Conservation (phyloP, 2,329 filamentous ascomycete species). For the Pseudocercospora pini-densiflorae region DNA sequence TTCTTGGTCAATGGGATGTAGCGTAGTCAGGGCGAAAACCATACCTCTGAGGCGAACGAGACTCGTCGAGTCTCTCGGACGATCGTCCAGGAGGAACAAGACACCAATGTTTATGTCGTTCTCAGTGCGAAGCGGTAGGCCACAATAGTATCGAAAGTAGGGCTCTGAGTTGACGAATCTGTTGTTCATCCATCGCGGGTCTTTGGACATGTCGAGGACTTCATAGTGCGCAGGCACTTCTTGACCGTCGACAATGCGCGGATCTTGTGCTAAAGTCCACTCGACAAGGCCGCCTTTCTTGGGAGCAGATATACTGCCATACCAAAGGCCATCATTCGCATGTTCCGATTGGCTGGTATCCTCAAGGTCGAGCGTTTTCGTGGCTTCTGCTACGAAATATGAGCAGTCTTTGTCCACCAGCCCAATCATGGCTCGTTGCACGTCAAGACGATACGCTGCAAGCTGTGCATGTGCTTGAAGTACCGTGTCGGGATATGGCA, state of each 20-base stretch:
- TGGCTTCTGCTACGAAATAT: constrained; percentile 59
- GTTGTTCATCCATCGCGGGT: constrained; percentile 36
- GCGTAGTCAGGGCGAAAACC: neutral
- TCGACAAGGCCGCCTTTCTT: constrained; percentile 64
- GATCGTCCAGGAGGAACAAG: constrained; percentile 63
- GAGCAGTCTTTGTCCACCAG: constrained; percentile 55
- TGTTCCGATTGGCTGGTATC: constrained; percentile 28
- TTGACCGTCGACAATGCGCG: constrained; percentile 28
- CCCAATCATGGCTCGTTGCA: constrained; percentile 56
- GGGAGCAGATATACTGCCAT: constrained; percentile 56
- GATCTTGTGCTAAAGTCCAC: constrained; percentile 49
- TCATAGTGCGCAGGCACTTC: constrained; percentile 42
- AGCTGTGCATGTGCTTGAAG: constrained; percentile 56
- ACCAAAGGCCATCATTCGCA: constrained; percentile 42
- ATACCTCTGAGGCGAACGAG: constrained; percentile 22
- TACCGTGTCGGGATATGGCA: constrained; percentile 42
- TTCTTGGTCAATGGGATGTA: constrained; percentile 1
- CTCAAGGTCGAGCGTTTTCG: constrained; percentile 49
- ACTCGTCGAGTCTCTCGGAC: constrained; percentile 51
- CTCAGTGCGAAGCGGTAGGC: constrained; percentile 40
- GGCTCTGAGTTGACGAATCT: constrained; percentile 39
- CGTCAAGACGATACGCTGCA: constrained; percentile 53
- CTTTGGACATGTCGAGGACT: constrained; percentile 38
- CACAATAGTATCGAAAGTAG: constrained; percentile 41
- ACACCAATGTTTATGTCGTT: constrained; percentile 57